Evolutionary conservation across 2,329 filamentous ascomycete genomes (phyloP).

Genomic region (Talaromyces pinophilus): DNA sequence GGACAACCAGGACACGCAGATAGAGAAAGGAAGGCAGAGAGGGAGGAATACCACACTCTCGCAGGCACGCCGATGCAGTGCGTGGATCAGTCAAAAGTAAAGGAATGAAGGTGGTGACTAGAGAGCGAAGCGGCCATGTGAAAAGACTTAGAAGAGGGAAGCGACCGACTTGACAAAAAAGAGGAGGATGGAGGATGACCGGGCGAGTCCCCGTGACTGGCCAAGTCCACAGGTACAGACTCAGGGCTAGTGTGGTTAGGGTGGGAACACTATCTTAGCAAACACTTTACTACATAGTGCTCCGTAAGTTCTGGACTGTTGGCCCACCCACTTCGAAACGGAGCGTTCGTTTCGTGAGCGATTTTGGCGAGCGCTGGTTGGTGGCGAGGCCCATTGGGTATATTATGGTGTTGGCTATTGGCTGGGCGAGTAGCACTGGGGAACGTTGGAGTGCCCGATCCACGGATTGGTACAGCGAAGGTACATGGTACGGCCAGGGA

Average conservation of each 20-base stretch:
- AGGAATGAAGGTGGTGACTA: slow-evolving; percentile 14
- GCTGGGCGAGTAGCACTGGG: neutral
- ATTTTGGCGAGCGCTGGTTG: neutral
- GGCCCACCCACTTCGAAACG: slow-evolving; percentile 9
- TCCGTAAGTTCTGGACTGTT: slow-evolving; percentile 8
- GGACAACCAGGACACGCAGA: slow-evolving; percentile 43
- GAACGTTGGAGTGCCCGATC: slow-evolving; percentile 1
- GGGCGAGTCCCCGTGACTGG: slow-evolving; percentile 13
- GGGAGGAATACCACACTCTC: slow-evolving; percentile 8
- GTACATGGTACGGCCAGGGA: slow-evolving; percentile 1
- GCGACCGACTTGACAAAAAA: slow-evolving; percentile 22
- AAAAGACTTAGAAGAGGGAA: slow-evolving; percentile 25
- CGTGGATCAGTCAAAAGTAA: slow-evolving; percentile 8
- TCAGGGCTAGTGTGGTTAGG: neutral
- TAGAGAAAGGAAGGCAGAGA: slow-evolving; percentile 25
- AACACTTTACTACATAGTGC: neutral
- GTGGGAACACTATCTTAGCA: neutral
- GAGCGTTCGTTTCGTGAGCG: slow-evolving; percentile 12
- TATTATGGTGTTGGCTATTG: neutral
- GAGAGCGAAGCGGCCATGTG: slow-evolving; percentile 19
- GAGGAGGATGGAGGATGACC: slow-evolving; percentile 6
- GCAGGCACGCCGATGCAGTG: slow-evolving; percentile 4
- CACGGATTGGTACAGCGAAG: neutral
- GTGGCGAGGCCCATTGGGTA: neutral
- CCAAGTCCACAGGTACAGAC: neutral